Base-by-base conservation (phyloP, 176 grass and related monocot genomes). In the Otatea glauca region DNA sequence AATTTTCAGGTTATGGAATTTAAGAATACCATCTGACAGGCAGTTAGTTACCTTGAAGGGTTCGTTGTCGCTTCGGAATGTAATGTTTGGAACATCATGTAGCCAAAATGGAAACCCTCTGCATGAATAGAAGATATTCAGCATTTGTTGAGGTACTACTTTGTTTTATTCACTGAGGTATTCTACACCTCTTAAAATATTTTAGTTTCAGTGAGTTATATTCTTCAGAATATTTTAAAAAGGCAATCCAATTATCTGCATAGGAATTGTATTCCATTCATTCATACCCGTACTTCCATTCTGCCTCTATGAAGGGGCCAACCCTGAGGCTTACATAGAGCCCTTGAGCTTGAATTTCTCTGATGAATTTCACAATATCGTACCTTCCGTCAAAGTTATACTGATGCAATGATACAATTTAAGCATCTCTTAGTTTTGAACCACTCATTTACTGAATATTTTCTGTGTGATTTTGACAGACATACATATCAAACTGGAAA, bases 221-320 rank as follows among this genome's bases (percentile, higher is more conserved):
- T 56, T 45, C 17, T 38, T 0, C 54, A 32, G 14, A 68, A 49
- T 20, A 75, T 67, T 68, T 76, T 17, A 23, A 1, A 59, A 65
- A 18, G 21, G 38, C 6, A 72, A 83, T 58, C 29, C 18, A 6
- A 5, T 47, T 35, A 62, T 60, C 12, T 69, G 14, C 68, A 70
- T 32, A 4, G 21, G 50, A 67, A 63, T 16, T 25, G 25, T 37
- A 23, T 80, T 43, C n/a, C 8, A 15, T 80, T n/a, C 21, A 68
- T 67, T 21, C 70, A 39, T 95, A 98, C 93, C 96, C 96, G 34
- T 98, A 98, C 72, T 93, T 94, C 96, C 96, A 98, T 83, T 98
- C 96, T 0, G 96, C 74, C 74, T 95, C 85, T 42, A 93, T 80
- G 59, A 95, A 98, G 20, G 96, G 96, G 62, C 96, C 96, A 27